Percentiles rank a stretch among this genome's conserved stretches.
Conservation (phyloP, 2,329 filamentous ascomycete genomes). For the Sporothrix curviconia region DNA sequence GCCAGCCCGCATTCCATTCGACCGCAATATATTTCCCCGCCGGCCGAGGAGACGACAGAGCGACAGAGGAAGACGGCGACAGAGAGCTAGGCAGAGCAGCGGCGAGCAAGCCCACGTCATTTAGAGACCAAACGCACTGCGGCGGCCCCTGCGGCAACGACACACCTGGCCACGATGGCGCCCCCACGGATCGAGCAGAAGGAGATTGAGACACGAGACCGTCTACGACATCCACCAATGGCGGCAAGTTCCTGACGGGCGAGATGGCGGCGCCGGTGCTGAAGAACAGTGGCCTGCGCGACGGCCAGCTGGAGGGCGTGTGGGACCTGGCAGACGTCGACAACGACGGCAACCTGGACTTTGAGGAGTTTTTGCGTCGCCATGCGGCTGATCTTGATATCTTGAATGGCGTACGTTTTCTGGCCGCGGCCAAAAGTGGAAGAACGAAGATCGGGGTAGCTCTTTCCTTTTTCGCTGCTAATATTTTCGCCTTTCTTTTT, state of each 20-base stretch:
- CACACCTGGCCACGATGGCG: constrained; percentile 37
- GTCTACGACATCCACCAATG: constrained; percentile 55
- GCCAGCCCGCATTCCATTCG: neutral
- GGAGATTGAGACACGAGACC: constrained; percentile 61
- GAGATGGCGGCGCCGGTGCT: constrained; percentile 56
- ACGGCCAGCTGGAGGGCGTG: constrained; percentile 84
- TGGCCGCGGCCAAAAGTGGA: no score
- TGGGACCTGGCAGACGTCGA: constrained; percentile 98
- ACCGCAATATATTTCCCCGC: neutral
- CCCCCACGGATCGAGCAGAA: constrained; percentile 56
- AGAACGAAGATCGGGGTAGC: neutral
- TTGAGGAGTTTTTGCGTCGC: constrained; percentile 99
- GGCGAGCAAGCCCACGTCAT: neutral
- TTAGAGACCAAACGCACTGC: neutral
- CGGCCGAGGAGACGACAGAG: neutral
- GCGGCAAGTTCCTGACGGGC: constrained; percentile 53
- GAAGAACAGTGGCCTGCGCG: constrained; percentile 56
- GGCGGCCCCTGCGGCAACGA: neutral
- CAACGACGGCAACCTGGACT: constrained; percentile 94
- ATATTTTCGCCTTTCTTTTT: no score
- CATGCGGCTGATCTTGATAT: constrained; percentile 95
- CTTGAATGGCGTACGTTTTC: constrained; percentile 77
- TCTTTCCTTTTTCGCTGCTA: neutral
- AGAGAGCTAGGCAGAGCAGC: neutral
- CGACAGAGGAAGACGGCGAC: neutral